A percentile compares a stretch with the other conserved stretches of the same genome.
phyloP scores from a whole-genome alignment of 2,329 filamentous ascomycete species.

The Epichloe coenophiala region DNA sequence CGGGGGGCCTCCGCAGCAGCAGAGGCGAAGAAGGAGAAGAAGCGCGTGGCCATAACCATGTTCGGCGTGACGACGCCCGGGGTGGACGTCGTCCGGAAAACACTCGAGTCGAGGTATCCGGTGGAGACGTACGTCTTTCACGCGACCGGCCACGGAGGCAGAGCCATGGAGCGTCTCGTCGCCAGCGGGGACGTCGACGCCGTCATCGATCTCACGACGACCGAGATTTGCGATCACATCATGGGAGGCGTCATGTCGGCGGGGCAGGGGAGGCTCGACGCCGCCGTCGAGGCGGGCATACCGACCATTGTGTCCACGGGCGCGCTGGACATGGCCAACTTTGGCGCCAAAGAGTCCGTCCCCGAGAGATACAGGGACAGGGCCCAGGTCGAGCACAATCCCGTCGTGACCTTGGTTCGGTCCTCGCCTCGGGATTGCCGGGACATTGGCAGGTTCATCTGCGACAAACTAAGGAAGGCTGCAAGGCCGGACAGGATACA shows the following conservation, averaged over 20 bases:
- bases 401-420: slow-evolving; percentile 51
- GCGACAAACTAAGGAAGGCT: slow-evolving; percentile 32
- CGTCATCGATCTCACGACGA: slow-evolving; percentile 58
- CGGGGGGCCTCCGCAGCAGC: too few species aligned
- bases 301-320: slow-evolving; percentile 39
- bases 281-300: slow-evolving; percentile 41
- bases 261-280: slow-evolving; percentile 40
- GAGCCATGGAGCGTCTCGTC: slow-evolving; percentile 54
- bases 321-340: slow-evolving; percentile 50
- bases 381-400: slow-evolving; percentile 50
- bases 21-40: slow-evolving; percentile 17
- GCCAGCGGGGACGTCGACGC: slow-evolving; percentile 45
- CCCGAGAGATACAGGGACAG: slow-evolving; percentile 39
- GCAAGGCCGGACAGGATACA: slow-evolving; percentile 28
- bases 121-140: slow-evolving; percentile 55
- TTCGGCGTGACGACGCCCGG: slow-evolving; percentile 61
- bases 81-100: slow-evolving; percentile 38
- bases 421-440: slow-evolving; percentile 44
- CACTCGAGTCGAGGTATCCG: slow-evolving; percentile 30
- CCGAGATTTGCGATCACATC: slow-evolving; percentile 51
- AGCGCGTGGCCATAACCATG: slow-evolving; percentile 54
- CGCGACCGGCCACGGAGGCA: slow-evolving; percentile 54
- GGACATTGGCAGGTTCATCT: slow-evolving; percentile 42
- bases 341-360: slow-evolving; percentile 40
- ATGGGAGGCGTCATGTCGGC: slow-evolving; percentile 51